Evolutionary conservation across 345 rosid species (phyloP), one percentile per base, ranked within the genome.

Genomic region (Linum tenue): DNA sequence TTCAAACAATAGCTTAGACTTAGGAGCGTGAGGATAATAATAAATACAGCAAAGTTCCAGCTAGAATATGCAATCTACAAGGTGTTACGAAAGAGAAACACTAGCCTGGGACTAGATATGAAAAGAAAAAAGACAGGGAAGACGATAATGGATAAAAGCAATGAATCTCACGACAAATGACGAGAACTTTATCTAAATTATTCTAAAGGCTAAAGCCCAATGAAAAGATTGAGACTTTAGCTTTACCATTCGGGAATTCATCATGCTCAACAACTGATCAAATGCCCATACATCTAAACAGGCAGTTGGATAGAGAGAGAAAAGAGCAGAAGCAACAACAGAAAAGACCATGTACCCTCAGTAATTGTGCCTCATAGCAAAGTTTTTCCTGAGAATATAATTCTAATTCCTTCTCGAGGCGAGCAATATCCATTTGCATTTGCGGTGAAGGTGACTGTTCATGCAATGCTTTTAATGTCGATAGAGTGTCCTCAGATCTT

Each of bases 291-390:
- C n/a, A 2, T 7, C 55, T 1, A 35, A 40, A 3, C 2, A 2
- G 4, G 7, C 36, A n/a, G n/a, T 40, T 10, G 66, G 55, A 65
- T 8, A 41, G 37, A 57, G 44, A 3, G 65, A 58, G 71, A 63
- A 65, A 61, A 70, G 69, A 55, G 38, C 4, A 17, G 31, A 37
- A 37, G 56, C 5, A 57, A 53, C 14, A 37, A 14, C 35, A 15
- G 37, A 55, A 37, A 15, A 63, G 72, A 64, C 41, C 41, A 57
- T 70, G 60, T 84, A 95, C 99, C 85, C 96, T 91, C 64, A 94
- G 70, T 74, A 95, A 81, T 79, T 91, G 99, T 72, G 99, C 95
- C 69, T 91, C 97, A 56, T 84, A 90, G 67, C 99, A 95, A 61
- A 87, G 84, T 75, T 95, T 95, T 78, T 89, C 97, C 77, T 91